Evolutionary conservation across 768 basidiomycete species (phyloP).

Genomic region (Psilocybe tampanensis): DNA sequence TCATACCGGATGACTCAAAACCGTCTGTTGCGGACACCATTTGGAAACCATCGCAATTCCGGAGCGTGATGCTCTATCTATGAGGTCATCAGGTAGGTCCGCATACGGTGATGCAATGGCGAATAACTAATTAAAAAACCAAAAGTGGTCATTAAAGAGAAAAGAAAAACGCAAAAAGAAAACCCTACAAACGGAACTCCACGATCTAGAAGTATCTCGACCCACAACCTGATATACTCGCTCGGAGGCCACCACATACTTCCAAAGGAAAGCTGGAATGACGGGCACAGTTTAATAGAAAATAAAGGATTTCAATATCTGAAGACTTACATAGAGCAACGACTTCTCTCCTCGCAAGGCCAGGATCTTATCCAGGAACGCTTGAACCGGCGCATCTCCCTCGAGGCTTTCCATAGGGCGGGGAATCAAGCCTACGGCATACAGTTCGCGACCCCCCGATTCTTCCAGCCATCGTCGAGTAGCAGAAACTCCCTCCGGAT

Average conservation of each 20-base stretch:
- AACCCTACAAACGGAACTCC: not conserved
- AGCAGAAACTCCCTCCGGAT: not conserved
- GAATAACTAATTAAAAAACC: not conserved
- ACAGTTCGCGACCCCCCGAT: not conserved
- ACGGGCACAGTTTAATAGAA: not conserved
- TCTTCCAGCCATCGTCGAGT: not conserved
- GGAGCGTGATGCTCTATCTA: constrained; percentile 1
- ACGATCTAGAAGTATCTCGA: not conserved
- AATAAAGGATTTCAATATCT: not conserved
- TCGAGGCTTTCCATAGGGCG: not conserved
- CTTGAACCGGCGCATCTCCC: not conserved
- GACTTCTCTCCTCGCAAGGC: not conserved
- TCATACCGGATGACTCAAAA: constrained; percentile 14
- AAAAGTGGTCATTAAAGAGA: not conserved
- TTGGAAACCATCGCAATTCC: constrained; percentile 7
- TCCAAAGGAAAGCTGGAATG: not conserved
- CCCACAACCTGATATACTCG: not conserved
- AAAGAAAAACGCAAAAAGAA: not conserved
- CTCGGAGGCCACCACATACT: not conserved
- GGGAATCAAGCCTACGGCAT: not conserved
- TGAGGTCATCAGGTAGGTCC: constrained; percentile 6
- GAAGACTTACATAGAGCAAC: not conserved
- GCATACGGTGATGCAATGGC: constrained; percentile 12
- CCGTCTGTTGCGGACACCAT: constrained; percentile 17
- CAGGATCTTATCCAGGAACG: not conserved